Percentiles rank a stretch among this genome's conserved stretches.
Evolutionary conservation across 768 basidiomycete species (phyloP).

Genomic region (Lentinula aciculospora): DNA sequence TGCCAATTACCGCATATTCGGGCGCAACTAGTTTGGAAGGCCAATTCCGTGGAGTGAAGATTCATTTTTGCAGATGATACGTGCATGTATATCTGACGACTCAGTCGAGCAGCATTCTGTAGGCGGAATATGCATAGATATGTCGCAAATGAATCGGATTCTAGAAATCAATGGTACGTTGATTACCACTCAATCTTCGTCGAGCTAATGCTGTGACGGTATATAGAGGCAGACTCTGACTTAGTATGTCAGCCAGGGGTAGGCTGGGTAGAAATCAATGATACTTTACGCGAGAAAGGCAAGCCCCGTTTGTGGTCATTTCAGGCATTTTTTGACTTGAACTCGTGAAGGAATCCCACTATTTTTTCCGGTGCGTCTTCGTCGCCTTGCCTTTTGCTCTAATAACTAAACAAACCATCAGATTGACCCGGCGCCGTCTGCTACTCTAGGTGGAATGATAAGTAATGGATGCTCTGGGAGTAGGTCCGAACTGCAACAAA

Average conservation of each 20-base stretch:
- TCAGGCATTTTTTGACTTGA: neutral
- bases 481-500: conserved; percentile 21
- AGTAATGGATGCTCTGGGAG: conserved; percentile 87
- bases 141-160: conserved; percentile 76
- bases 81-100: neutral
- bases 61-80: neutral
- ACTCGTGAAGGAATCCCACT: conserved; percentile 55
- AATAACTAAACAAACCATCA: conserved; percentile 17
- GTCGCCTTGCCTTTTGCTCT: neutral
- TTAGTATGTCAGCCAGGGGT: conserved; percentile 71
- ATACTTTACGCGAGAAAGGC: conserved; percentile 59
- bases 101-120: conserved; percentile 24
- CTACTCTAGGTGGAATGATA: conserved; percentile 83
- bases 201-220: neutral
- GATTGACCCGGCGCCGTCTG: conserved; percentile 75
- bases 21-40: conserved; percentile 85
- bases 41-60: conserved; percentile 57
- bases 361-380: conserved; percentile 68
- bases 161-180: conserved; percentile 60
- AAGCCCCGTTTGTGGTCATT: neutral
- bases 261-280: conserved; percentile 70
- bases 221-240: conserved; percentile 69
- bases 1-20: conserved; percentile 75
- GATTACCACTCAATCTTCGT: no score
- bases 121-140: conserved; percentile 77